Evolutionary conservation across 2,329 filamentous ascomycete genomes (phyloP).

Genomic region (Knufia fluminis): DNA sequence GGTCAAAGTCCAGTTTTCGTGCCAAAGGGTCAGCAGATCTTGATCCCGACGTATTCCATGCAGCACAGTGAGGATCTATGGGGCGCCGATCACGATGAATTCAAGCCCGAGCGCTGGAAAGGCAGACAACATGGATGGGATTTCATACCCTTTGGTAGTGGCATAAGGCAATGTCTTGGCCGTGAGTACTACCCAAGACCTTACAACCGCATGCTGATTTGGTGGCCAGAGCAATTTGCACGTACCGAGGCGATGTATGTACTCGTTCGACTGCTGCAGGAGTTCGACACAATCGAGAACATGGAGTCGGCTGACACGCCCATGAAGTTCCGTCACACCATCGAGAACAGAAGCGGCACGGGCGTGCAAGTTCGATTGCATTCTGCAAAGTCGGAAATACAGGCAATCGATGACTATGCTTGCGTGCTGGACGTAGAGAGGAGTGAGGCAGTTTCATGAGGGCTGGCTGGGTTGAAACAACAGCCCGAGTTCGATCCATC

Average conservation of each 20-base stretch:
- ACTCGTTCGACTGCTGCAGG: constrained; percentile 33
- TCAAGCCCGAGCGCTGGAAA: constrained; percentile 43
- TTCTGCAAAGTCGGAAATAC: too few relatives aligned
- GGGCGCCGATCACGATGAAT: constrained; percentile 33
- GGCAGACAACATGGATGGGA: constrained; percentile 44
- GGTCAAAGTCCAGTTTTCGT: constrained; percentile 37
- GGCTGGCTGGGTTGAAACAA: too few relatives aligned
- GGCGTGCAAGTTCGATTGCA: too few relatives aligned
- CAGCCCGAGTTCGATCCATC: too few relatives aligned
- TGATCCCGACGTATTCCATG: constrained; percentile 44
- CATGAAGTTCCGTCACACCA: too few relatives aligned
- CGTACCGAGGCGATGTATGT: constrained; percentile 48
- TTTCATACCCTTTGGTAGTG: constrained; percentile 46
- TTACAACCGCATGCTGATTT: too few relatives aligned
- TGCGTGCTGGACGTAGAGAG: too few relatives aligned
- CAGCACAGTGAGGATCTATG: constrained; percentile 39
- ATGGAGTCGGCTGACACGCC: too few relatives aligned
- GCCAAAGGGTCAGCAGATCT: constrained; percentile 37
- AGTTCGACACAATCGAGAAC: not conserved
- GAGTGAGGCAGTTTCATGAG: too few relatives aligned
- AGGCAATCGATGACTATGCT: too few relatives aligned
- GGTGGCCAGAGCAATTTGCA: constrained; percentile 52
- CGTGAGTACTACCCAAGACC: too few relatives aligned
- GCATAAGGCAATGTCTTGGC: constrained; percentile 45
- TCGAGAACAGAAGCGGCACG: too few relatives aligned